Conservation (phyloP, 2,329 filamentous ascomycete species). For the Colletotrichum falcatum region DNA sequence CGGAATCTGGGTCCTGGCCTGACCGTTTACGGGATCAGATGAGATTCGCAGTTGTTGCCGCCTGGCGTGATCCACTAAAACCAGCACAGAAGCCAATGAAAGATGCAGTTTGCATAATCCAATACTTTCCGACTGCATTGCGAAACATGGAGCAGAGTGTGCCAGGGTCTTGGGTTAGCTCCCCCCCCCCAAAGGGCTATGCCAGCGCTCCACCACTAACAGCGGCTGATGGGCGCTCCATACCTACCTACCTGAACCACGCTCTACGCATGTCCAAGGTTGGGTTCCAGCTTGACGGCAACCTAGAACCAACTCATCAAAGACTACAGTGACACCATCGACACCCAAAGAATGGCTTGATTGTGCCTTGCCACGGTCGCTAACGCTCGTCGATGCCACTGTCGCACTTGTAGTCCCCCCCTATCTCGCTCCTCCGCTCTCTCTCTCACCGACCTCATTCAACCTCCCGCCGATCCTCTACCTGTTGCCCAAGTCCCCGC, state of each 20-base stretch:
- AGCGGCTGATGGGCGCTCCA: slow-evolving; percentile 35
- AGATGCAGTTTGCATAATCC: slow-evolving; percentile 28
- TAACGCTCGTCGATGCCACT: slow-evolving; percentile 34
- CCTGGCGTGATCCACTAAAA: neutral
- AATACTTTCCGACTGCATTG: slow-evolving; percentile 40
- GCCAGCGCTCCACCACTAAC: slow-evolving; percentile 40
- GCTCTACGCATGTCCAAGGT: slow-evolving; percentile 27
- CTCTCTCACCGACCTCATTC: slow-evolving; percentile 27
- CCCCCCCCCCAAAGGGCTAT: slow-evolving; percentile 27
- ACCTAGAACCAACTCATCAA: slow-evolving; percentile 36
- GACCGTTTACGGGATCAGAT: slow-evolving; percentile 9
- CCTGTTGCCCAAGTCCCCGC: slow-evolving; percentile 15
- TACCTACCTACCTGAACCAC: slow-evolving; percentile 23
- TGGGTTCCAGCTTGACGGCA: slow-evolving; percentile 36
- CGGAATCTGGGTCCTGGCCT: slow-evolving; percentile 12
- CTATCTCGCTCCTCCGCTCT: slow-evolving; percentile 13
- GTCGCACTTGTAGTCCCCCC: slow-evolving; percentile 9
- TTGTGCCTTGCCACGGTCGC: slow-evolving; percentile 33
- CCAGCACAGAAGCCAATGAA: slow-evolving; percentile 12
- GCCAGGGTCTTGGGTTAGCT: slow-evolving; percentile 39
- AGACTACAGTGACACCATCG: slow-evolving; percentile 31
- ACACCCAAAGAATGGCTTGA: slow-evolving; percentile 35
- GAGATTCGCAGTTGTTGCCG: slow-evolving; percentile 21
- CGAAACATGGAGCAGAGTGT: slow-evolving; percentile 40
- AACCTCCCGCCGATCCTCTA: slow-evolving; percentile 25